Evolutionary conservation across 768 basidiomycete species (phyloP).

Genomic region (Phylloporus rhodoxanthus): DNA sequence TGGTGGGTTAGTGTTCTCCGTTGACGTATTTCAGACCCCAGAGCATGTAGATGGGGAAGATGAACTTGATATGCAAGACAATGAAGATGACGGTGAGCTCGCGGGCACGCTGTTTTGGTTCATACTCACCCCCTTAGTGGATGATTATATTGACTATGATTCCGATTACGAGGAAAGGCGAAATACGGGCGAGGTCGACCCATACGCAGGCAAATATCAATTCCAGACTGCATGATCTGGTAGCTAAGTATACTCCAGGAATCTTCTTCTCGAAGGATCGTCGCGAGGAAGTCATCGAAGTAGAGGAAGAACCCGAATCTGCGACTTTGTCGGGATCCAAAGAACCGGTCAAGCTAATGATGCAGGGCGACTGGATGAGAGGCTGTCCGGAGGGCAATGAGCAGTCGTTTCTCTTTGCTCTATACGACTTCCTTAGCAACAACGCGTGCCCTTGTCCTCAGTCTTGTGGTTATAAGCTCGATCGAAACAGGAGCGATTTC

Average conservation of each 20-base stretch:
- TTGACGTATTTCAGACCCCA: slow-evolving; percentile 44
- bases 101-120: not conserved
- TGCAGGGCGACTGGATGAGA: slow-evolving; percentile 94
- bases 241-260: slow-evolving; percentile 38
- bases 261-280: slow-evolving; percentile 95
- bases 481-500: slow-evolving; percentile 70
- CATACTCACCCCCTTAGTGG: slow-evolving; percentile 31
- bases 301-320: slow-evolving; percentile 71
- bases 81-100: slow-evolving; percentile 47
- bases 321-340: slow-evolving; percentile 37
- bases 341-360: slow-evolving; percentile 61
- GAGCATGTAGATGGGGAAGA: slow-evolving; percentile 50
- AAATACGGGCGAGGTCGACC: slow-evolving; percentile 63
- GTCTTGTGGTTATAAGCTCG: slow-evolving; percentile 59
- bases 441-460: slow-evolving; percentile 66
- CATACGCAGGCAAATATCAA: slow-evolving; percentile 65
- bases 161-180: slow-evolving; percentile 60
- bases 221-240: slow-evolving; percentile 1
- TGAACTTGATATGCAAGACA: slow-evolving; percentile 41
- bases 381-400: slow-evolving; percentile 93
- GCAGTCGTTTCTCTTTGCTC: slow-evolving; percentile 80
- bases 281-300: slow-evolving; percentile 85
- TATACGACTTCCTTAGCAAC: slow-evolving; percentile 68
- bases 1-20: not conserved
- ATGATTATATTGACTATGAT: slow-evolving; percentile 74